Base-by-base conservation (phyloP, 2,329 filamentous ascomycete species). In the Hypocreales sp. region DNA sequence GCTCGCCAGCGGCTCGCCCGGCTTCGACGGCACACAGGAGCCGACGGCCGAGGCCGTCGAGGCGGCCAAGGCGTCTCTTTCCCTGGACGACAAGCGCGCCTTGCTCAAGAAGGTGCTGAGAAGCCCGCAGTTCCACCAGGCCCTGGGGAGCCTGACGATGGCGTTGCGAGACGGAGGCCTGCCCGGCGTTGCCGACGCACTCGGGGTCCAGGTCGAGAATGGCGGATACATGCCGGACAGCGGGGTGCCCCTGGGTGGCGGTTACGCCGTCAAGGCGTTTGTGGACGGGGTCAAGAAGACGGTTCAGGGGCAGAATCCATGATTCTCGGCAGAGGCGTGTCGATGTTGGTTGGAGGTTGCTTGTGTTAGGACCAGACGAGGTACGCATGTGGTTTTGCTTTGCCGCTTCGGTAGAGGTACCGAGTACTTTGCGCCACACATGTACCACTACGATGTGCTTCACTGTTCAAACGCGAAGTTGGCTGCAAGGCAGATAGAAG, bases 101-200 rank as follows among this genome's bases (percentile, higher is more conserved):
- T 67, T 95, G 9, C 54, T 98, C 23, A 76, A 74, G 48, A 78
- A 76, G 45, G 84, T 95, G 7, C 57, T 95, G 10, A 72, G 81
- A 36, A 92, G 81, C 38, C 87, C 90, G 12, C 90, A 98, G 46
- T 84, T 98, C 45, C 71, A 73, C 34, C 90, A 95, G 51, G 87
- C 82, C 39, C 56, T 94, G 21, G 71, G 73, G 1, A 90, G 79
- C 46, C 57, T 98, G 40, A 93, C 84, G 0, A 73, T 84, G 52
- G 90, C 90, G 9, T 60, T 98, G 30, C 67, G 84, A 31, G 87
- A 95, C 41, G 90, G 90, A 9, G 90, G 87, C 0, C 55, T 98
- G 31, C 86, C 87, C 5, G 92, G 76, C 40, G 79, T 98, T 36
- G 79, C 83, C 6, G 84, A 92, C 42, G 87, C 86, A 4, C 59